A percentile compares a stretch with the other conserved stretches of the same genome.
Evolutionary conservation across 768 basidiomycete species (phyloP).

Genomic region (Rhizopogon rudus): DNA sequence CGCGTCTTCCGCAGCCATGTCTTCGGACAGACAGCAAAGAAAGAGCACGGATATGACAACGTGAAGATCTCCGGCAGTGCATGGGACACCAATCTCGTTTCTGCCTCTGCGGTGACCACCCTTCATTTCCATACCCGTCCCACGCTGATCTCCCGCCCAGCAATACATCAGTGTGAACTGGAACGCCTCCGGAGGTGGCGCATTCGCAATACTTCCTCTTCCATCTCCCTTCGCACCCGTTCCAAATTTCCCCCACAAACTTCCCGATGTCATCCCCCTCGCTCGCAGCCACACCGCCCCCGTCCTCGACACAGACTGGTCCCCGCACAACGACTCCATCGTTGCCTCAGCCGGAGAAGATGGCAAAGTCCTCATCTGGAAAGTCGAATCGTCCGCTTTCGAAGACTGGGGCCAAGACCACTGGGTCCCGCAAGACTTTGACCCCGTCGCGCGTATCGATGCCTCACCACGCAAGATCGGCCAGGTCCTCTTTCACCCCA

Average conservation of each 20-base stretch:
- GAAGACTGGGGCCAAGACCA: constrained; percentile 82
- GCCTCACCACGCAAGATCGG: constrained; percentile 86
- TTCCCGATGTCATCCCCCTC: constrained; percentile 90
- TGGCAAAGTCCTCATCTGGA: constrained; percentile 90
- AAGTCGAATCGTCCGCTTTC: constrained; percentile 62
- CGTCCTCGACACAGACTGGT: constrained; percentile 96
- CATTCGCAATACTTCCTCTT: constrained; percentile 90
- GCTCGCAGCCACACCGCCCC: constrained; percentile 81
- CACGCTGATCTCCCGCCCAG: constrained; percentile 27
- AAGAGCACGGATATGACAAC: constrained; percentile 76
- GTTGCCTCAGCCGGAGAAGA: constrained; percentile 94
- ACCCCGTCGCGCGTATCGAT: constrained; percentile 77
- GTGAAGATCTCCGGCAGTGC: constrained; percentile 85
- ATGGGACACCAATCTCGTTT: constrained; percentile 93
- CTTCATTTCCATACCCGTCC: constrained; percentile 6
- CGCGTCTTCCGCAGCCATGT: constrained; percentile 59
- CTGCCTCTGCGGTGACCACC: constrained; percentile 69
- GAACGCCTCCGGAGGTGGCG: constrained; percentile 89
- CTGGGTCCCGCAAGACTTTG: constrained; percentile 81
- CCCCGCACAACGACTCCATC: constrained; percentile 86
- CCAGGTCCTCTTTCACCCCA: constrained; percentile 92
- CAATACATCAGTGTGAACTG: constrained; percentile 92
- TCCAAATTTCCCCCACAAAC: constrained; percentile 60
- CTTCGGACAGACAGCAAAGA: constrained; percentile 85
- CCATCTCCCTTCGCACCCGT: constrained; percentile 62